These are phyloP conservation scores for Eimeria acervulina DNA, from an alignment of 169 alveolate species.

Conservation along the genomic window DNA sequence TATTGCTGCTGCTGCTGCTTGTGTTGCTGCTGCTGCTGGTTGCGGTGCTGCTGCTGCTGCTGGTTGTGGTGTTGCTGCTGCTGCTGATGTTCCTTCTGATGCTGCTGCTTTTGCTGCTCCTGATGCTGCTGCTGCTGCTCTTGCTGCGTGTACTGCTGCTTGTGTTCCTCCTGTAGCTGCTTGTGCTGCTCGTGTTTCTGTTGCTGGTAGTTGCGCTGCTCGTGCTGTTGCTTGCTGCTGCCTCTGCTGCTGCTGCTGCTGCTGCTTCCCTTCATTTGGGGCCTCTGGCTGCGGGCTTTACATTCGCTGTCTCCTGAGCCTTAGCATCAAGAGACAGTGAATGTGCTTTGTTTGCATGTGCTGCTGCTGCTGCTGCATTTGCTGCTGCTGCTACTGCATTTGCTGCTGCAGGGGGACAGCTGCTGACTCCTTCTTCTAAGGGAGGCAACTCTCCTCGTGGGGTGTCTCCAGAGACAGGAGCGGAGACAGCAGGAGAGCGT, in stretches of 20 bases:
- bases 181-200: too few relatives aligned
- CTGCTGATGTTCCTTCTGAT: neutral
- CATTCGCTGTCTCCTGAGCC: too few relatives aligned
- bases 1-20: neutral
- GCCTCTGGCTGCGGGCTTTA: too few relatives aligned
- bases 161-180: too few relatives aligned
- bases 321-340: too few relatives aligned
- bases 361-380: neutral
- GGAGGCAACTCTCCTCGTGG: slow-evolving; percentile 6
- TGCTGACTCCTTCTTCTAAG: neutral
- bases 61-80: neutral
- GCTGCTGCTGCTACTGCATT: neutral
- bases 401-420: neutral
- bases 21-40: neutral
- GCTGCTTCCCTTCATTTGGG: too few relatives aligned
- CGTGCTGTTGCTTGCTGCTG: too few relatives aligned
- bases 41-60: neutral
- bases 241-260: too few relatives aligned
- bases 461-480: slow-evolving; percentile 17
- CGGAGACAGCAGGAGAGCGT: neutral
- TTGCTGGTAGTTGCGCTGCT: too few relatives aligned
- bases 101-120: slow-evolving; percentile 1
- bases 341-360: too few relatives aligned
- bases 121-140: neutral
- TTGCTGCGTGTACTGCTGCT: too few relatives aligned